Base-by-base conservation (phyloP, 441 rosid species). In the Populus hybrid region DNA sequence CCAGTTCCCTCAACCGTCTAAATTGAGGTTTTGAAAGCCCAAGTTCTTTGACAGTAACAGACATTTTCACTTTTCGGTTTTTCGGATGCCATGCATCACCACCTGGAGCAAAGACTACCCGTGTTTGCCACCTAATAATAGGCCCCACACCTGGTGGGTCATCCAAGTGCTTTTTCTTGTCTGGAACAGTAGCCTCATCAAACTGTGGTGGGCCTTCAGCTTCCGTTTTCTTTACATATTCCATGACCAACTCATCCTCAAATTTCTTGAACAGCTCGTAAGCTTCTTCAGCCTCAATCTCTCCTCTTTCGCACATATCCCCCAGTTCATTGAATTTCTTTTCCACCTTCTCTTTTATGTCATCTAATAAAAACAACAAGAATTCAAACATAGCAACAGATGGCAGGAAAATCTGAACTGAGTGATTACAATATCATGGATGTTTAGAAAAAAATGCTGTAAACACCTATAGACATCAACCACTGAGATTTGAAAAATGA, bases 51-150 rank as follows among this genome's bases (percentile, higher is more conserved):
- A 95, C 98, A 35, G 99, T 92, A 66, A 93, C 95, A 68, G 95
- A 81, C 91, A 95, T 82, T 83, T 95, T 95, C 30, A 92, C 97
- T 83, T 90, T 90, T 83, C 97, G 86, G 87, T 95, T 95, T 86
- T 95, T 95, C 69, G 99, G 99, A 89, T 93, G 98, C 99, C 99
- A 93, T 0, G 96, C 92, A 84, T 93, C 96, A 24, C 97, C 99
- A 61, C 97, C 97, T 11, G 99, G 97, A 77, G 93, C 88, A 75
- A 95, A 89, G 80, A 95, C 98, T 26, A 79, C 88, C 77, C 98
- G 88, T 74, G 99, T 91, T 80, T 86, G 85, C 97, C 99, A 95
- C 84, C 92, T 86, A 64, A 95, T 95, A 75, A 95, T 88, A 16
- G 99, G 98, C 61, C 98, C 99, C 81, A 89, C 89, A 40, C 97